A percentile compares a stretch with the other conserved stretches of the same genome.
phyloP scores from a whole-genome alignment of 257 asterid species.

The Solanum paucissectum region DNA sequence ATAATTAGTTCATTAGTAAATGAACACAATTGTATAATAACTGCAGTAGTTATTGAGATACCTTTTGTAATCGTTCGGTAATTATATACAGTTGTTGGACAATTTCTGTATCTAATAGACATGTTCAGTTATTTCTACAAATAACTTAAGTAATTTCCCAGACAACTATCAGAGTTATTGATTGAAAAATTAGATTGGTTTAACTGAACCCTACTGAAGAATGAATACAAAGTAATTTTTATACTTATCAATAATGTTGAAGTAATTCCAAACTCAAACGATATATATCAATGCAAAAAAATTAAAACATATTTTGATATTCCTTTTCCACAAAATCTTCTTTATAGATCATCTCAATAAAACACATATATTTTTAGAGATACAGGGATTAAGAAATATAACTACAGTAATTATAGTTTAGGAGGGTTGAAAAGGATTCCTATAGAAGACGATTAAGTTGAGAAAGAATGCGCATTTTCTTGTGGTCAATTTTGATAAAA shows the following conservation, averaged over 20 bases:
- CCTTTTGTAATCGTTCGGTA: background rate
- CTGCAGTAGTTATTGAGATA: background rate
- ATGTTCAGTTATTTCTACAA: background rate
- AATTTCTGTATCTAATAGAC: background rate
- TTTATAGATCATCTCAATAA: background rate
- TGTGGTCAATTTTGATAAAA: background rate
- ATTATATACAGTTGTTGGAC: background rate
- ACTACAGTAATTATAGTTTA: too few relatives aligned
- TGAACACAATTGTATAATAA: too few relatives aligned
- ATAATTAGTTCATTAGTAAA: background rate
- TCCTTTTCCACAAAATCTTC: background rate
- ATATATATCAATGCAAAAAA: background rate
- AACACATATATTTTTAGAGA: background rate
- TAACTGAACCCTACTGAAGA: background rate
- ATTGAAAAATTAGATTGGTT: background rate
- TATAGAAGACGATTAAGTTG: background rate
- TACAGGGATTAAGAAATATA: too few relatives aligned
- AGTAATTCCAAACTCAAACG: background rate
- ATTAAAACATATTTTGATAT: background rate
- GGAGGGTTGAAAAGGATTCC: background rate
- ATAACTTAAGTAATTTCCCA: background rate
- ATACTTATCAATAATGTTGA: background rate
- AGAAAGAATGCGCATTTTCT: background rate
- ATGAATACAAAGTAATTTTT: background rate
- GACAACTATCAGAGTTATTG: background rate